Evolutionary conservation across 1,139 yeast species (phyloP), one percentile per base, ranked within the genome.

Genomic region (Taphrina betulina): DNA sequence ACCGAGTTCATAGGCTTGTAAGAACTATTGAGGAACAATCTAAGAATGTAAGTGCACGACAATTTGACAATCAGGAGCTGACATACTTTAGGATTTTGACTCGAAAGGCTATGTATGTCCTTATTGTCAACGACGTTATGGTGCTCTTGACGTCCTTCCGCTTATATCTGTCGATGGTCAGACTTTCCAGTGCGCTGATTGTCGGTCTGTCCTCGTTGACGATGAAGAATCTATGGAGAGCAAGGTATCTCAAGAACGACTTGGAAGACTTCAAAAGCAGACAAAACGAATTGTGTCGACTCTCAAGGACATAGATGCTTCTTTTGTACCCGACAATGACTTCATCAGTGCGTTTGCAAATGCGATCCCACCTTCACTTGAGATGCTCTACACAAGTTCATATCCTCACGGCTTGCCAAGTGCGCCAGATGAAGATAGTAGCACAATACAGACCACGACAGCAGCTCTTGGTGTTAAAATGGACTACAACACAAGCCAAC

Each of bases 31-130:
- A 87, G 67, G 87, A 85, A 62, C 95, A 89, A 66, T 79, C 92
- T 74, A 83, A 81, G 40, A 72, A 75, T 34, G 66, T 63, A 42
- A 16, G 50, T 12, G 12, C 16, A 2, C n/a, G 17, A 7, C 19
- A 10, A 31, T 7, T 24, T 12, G 3, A 12, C 1, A 2, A 1
- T 8, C 23, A 26, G 23, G 10, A 12, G 16, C 33, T 43, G 22
- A 14, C 17, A 3, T 4, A 5, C n/a, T 35, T 80, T 26, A 80
- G 63, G 87, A 84, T 65, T 84, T 92, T 20, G 92, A 88, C 63
- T 95, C 97, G 1, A 95, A 90, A 65, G 98, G 97, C 1, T 92
- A 86, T 67, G 78, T 86, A 52, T 92, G 99, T 69, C 92, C 95
- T 2, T 73, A 85, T 43, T 92, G 99, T 71, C 80, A 81, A 44